Base-by-base conservation (phyloP, 768 basidiomycete genomes). In the Suillus spraguei region DNA sequence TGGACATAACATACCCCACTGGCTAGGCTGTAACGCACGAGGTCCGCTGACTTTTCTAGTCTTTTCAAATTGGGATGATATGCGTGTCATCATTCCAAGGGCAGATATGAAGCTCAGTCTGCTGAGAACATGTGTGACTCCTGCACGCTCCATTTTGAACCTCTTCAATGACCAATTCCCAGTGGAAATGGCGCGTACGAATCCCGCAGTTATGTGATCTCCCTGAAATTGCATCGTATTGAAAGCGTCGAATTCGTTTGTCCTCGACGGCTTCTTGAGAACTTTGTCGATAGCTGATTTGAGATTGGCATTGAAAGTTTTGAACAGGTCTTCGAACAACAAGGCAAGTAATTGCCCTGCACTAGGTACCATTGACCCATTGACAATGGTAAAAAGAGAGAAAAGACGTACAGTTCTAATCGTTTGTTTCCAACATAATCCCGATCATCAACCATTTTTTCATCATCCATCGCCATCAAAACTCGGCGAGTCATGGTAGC, bases 351-450 rank as follows among this genome's bases (percentile, higher is more conserved):
- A 84, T 73, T 99, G 97, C 42, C 97, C 97, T 54, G 97, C 97
- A 60, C 96, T 98, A 63, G 47, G 11, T 35, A 62, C 66, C 24
- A 33, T 39, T 60, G 52, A 63, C 62, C 32, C 46, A 13, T 50
- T 70, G 50, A 69, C 64, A 53, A 56, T 63, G 44, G 44, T 32
- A 60, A 61, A 28, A 59, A 59, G 60, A 42, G 61, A 63, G 53
- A 60, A 62, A 53, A 49, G 41, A 59, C 91, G 72, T 75, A 97
- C 97, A 99, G 85, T 78, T 99, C 97, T 50, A 99, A 79, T 55
- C 97, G 92, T 77, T 99, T 99, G 78, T 99, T 99, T 55, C 97
- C 97, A 63, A 99, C 97, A 74, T 99, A 99, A 77, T 99, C 97
- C 54, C 97, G 85, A 77, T 99, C 97, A 69, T 99, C 97, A 11